These are phyloP conservation scores for Tranzscheliella williamsii DNA, from an alignment of 1,284 basidiomycete species.

Conservation along the genomic window DNA sequence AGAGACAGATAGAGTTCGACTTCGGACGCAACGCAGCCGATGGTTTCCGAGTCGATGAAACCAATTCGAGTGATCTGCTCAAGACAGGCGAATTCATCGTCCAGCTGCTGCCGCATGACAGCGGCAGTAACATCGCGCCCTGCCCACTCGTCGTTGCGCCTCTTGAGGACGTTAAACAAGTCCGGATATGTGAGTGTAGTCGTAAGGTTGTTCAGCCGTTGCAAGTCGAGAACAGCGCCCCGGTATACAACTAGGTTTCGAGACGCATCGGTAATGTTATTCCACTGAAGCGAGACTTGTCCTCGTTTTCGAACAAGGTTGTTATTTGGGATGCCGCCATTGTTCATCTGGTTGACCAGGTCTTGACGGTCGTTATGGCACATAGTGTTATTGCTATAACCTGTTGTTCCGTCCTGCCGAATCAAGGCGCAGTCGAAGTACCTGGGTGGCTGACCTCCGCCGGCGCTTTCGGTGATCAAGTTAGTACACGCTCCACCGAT, in stretches of 20 bases:
- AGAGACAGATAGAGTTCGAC: constrained; percentile 94
- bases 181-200: constrained; percentile 74
- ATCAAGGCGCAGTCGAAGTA: constrained; percentile 95
- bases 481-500: constrained; percentile 79
- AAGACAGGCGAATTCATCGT: constrained; percentile 75
- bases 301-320: constrained; percentile 66
- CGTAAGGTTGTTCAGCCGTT: constrained; percentile 81
- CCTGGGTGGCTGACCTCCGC: constrained; percentile 66
- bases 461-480: constrained; percentile 68
- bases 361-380: constrained; percentile 36
- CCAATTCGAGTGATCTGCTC: constrained; percentile 84
- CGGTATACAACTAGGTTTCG: constrained; percentile 89
- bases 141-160: constrained; percentile 73
- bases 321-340: constrained; percentile 19
- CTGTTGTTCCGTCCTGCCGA: constrained; percentile 71
- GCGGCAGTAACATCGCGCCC: constrained; percentile 83
- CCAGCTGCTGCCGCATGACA: constrained; percentile 71
- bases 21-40: constrained; percentile 92
- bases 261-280: constrained; percentile 71
- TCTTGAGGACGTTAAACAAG: constrained; percentile 78
- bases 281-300: constrained; percentile 91
- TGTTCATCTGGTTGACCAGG: constrained; percentile 32
- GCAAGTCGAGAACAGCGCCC: constrained; percentile 85
- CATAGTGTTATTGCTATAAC: constrained; percentile 38
- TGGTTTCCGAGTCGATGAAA: constrained; percentile 88